Conservation (phyloP, 2,329 filamentous ascomycete species). For the Colletotrichum sp. region DNA sequence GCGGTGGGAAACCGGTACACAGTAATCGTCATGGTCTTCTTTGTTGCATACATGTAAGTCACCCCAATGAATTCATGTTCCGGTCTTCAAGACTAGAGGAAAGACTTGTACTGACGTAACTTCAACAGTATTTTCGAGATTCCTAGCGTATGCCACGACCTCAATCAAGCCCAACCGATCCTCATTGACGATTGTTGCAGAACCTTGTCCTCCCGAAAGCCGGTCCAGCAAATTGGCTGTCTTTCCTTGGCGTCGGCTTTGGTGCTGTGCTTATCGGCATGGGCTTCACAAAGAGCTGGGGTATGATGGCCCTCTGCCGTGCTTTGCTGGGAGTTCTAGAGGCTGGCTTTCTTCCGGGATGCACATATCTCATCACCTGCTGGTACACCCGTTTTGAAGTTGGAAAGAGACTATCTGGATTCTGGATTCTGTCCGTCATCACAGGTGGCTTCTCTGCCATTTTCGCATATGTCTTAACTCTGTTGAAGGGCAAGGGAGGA, state of each 20-base stretch:
- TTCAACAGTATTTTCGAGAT: slow-evolving; percentile 22
- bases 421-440: slow-evolving; percentile 16
- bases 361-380: slow-evolving; percentile 36
- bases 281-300: slow-evolving; percentile 33
- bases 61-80: neutral
- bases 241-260: slow-evolving; percentile 28
- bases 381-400: slow-evolving; percentile 42
- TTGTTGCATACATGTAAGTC: slow-evolving; percentile 26
- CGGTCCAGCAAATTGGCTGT: slow-evolving; percentile 30
- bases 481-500: neutral
- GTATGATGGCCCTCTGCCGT: slow-evolving; percentile 28
- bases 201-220: slow-evolving; percentile 30
- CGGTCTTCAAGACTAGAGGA: neutral
- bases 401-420: slow-evolving; percentile 25
- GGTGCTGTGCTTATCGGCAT: slow-evolving; percentile 30
- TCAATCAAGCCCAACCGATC: neutral
- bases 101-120: neutral
- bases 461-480: slow-evolving; percentile 9
- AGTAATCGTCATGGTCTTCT: slow-evolving; percentile 24
- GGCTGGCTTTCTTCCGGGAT: slow-evolving; percentile 32
- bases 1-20: slow-evolving; percentile 19
- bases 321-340: slow-evolving; percentile 23
- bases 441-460: slow-evolving; percentile 22
- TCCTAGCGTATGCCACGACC: slow-evolving; percentile 2
- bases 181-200: neutral